Conservation (phyloP, 805 yeast genomes). For the Ogataea trehaloabstinens region DNA sequence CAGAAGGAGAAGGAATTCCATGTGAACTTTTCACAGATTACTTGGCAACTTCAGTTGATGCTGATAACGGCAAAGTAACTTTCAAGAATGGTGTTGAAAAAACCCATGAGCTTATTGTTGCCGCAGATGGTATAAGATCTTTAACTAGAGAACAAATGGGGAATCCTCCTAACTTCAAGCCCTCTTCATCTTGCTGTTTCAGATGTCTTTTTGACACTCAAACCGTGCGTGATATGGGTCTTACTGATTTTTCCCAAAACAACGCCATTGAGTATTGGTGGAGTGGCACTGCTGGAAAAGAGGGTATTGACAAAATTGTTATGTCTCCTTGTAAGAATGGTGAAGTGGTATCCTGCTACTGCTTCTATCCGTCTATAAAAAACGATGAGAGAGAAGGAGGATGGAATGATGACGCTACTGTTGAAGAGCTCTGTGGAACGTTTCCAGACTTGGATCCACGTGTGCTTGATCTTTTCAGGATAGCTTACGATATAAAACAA, state of each 20-base stretch:
- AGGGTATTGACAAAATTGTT: constrained; percentile 25
- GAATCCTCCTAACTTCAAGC: constrained; percentile 15
- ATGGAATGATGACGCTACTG: constrained; percentile 25
- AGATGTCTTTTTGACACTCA: constrained; percentile 26
- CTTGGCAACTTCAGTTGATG: constrained; percentile 22
- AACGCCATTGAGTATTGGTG: constrained; percentile 30
- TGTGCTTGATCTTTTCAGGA: constrained; percentile 22
- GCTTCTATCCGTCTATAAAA: constrained; percentile 24
- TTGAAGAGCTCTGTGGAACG: constrained; percentile 18
- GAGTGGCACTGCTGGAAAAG: constrained; percentile 19
- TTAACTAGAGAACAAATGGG: constrained; percentile 24
- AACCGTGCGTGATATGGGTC: constrained; percentile 18
- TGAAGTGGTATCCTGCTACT: constrained; percentile 26
- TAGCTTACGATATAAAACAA: constrained; percentile 28
- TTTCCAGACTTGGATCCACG: constrained; percentile 23
- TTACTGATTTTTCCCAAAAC: constrained; percentile 23
- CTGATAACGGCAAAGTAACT: constrained; percentile 22
- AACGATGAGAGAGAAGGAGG: constrained; percentile 21
- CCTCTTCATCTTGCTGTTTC: constrained; percentile 25
- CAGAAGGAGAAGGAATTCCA: constrained; percentile 24
- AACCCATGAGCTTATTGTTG: constrained; percentile 28
- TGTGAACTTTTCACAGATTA: constrained; percentile 24
- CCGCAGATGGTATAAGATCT: constrained; percentile 33
- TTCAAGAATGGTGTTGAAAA: constrained; percentile 27
- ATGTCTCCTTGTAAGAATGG: constrained; percentile 26